phyloP scores from a whole-genome alignment of 2,329 filamentous ascomycete genomes.

The Xylaria sp. region DNA sequence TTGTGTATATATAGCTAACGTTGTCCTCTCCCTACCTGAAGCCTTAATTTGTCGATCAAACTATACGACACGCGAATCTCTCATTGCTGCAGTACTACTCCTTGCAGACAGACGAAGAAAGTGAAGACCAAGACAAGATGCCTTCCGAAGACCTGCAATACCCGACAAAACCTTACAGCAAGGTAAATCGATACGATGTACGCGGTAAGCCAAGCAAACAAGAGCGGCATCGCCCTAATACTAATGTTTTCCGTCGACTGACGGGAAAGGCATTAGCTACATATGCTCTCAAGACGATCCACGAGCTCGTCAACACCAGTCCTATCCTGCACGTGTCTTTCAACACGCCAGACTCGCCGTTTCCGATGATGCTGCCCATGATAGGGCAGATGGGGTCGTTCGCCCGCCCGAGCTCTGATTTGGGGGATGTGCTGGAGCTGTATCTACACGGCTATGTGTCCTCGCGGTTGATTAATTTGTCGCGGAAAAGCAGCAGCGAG shows the following conservation, averaged over 20 bases:
- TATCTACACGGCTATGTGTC: constrained; percentile 90
- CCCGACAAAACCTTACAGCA: constrained; percentile 71
- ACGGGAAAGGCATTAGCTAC: constrained; percentile 59
- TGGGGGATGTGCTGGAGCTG: constrained; percentile 74
- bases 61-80: background rate
- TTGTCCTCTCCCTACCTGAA: background rate
- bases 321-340: constrained; percentile 85
- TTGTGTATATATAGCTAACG: constrained; percentile 9
- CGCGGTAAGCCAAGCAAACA: constrained; percentile 61
- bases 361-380: constrained; percentile 84
- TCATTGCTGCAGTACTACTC: background rate
- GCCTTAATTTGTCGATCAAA: background rate
- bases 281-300: constrained; percentile 79
- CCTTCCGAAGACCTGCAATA: constrained; percentile 64
- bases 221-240: background rate
- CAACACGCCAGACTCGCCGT: constrained; percentile 70
- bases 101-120: background rate
- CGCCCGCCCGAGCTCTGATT: constrained; percentile 66
- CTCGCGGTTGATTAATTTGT: constrained; percentile 77
- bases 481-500: constrained; percentile 51
- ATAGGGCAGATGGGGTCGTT: constrained; percentile 85
- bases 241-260: constrained; percentile 32
- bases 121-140: constrained; percentile 50
- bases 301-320: constrained; percentile 78
- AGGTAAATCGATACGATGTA: constrained; percentile 73